phyloP scores from a whole-genome alignment of 192 early-diverging fungal genomes.

The Kappamyces sp. region DNA sequence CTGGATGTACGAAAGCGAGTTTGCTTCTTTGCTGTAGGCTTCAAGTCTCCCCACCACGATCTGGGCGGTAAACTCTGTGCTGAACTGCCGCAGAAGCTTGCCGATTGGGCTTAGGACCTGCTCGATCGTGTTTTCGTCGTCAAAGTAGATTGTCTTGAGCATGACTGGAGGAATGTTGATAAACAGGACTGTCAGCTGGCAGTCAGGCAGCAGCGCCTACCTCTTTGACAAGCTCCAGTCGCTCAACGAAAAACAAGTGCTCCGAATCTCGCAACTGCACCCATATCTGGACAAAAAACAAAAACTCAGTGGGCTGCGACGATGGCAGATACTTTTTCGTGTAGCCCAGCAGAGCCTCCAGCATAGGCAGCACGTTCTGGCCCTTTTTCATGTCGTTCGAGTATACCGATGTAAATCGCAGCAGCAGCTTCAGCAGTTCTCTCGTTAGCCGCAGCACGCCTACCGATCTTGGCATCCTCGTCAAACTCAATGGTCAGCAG shows the following conservation, averaged over 20 bases:
- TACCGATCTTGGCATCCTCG: not conserved
- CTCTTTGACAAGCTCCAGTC: not conserved
- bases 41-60: conserved; percentile 2
- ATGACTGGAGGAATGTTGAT: not conserved
- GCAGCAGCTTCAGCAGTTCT: conserved; percentile 12
- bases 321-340: not conserved
- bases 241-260: conserved; percentile 7
- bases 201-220: not conserved
- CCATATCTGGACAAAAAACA: conserved; percentile 15
- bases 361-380: conserved; percentile 3
- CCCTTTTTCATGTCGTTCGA: conserved; percentile 10
- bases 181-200: too few species aligned
- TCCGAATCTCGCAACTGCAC: conserved; percentile 13
- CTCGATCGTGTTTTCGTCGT: conserved; percentile 9
- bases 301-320: conserved; percentile 1
- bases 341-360: conserved; percentile 3
- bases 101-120: conserved; percentile 9
- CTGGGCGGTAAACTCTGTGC: conserved; percentile 4
- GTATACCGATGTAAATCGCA: conserved; percentile 11
- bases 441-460: not conserved
- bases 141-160: conserved; percentile 9
- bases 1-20: not conserved
- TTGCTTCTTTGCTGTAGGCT: conserved; percentile 7
- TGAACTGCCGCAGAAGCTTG: not conserved
- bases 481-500: not conserved